phyloP scores from a whole-genome alignment of 352 stramenopile species.

The Phytophthora idaei region DNA sequence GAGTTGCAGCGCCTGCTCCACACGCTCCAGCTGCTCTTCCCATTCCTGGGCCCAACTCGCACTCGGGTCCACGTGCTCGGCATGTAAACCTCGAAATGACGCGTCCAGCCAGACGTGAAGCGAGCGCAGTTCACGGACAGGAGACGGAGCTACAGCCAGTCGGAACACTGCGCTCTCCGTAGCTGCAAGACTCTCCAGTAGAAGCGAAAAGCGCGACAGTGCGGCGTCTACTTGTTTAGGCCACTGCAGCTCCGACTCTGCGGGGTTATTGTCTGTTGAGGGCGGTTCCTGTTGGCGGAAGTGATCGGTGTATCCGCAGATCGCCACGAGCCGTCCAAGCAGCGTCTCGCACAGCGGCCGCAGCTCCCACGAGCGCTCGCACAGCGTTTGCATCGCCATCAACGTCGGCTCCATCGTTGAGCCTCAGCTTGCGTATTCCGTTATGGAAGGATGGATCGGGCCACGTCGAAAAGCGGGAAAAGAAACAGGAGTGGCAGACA shows the following conservation, averaged over 20 bases:
- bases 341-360: constrained; percentile 42
- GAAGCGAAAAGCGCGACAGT: constrained; percentile 35
- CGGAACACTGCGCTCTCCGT: constrained; percentile 41
- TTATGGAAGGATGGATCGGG: constrained; percentile 9
- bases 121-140: constrained; percentile 41
- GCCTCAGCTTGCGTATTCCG: constrained; percentile 2
- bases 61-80: constrained; percentile 58
- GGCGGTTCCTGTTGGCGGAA: constrained; percentile 24
- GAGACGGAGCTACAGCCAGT: constrained; percentile 41
- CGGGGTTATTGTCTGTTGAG: constrained; percentile 15
- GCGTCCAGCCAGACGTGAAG: constrained; percentile 45
- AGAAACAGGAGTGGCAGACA: constrained; percentile 21
- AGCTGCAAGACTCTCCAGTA: constrained; percentile 36
- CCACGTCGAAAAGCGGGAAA: constrained; percentile 12
- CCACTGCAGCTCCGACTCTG: constrained; percentile 28
- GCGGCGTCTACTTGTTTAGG: constrained; percentile 30
- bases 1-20: constrained; percentile 52
- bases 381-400: constrained; percentile 31
- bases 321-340: constrained; percentile 36
- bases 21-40: constrained; percentile 44
- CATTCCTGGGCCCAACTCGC: constrained; percentile 54
- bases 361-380: constrained; percentile 40
- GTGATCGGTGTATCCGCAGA: constrained; percentile 43
- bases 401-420: constrained; percentile 37
- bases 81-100: constrained; percentile 37